These are phyloP conservation scores for Hymenoscyphus repandus DNA, from an alignment of 2,329 filamentous ascomycete genomes.

Conservation along the genomic window DNA sequence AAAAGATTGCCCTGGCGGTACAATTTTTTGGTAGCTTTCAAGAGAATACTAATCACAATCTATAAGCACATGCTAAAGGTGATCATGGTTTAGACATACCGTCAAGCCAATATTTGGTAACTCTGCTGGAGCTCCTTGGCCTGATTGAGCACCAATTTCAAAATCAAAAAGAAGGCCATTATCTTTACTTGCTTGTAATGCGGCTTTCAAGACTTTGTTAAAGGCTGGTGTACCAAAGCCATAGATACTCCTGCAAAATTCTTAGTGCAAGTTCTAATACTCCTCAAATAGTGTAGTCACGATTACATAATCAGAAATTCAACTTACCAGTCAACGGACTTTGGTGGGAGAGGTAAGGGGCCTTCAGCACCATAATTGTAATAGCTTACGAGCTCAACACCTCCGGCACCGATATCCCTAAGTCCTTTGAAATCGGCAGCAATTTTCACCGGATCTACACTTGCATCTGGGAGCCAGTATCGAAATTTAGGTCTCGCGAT, in stretches of 20 bases:
- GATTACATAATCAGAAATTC: neutral
- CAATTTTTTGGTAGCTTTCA: constrained; percentile 19
- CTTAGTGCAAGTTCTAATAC: too few species aligned
- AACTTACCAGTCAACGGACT: neutral
- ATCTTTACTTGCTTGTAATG: constrained; percentile 32
- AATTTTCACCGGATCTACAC: constrained; percentile 3
- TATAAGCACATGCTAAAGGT: constrained; percentile 21
- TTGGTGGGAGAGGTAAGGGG: neutral
- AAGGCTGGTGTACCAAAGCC: constrained; percentile 36
- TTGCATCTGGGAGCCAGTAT: constrained; percentile 16
- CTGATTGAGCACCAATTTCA: constrained; percentile 42
- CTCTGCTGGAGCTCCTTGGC: constrained; percentile 39
- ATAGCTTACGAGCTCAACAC: constrained; percentile 9
- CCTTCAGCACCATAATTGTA: constrained; percentile 7
- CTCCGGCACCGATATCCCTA: constrained; percentile 9
- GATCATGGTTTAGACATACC: constrained; percentile 21
- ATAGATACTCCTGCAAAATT: constrained; percentile 30
- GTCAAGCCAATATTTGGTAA: constrained; percentile 31
- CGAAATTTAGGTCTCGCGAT: constrained; percentile 6
- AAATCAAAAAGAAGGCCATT: constrained; percentile 40
- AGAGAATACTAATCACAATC: constrained; percentile 16
- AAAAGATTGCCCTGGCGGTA: constrained; percentile 29
- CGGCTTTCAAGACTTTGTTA: constrained; percentile 15
- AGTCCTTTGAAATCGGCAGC: constrained; percentile 6
- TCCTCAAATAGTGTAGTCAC: constrained; percentile 13